Evolutionary conservation across 768 basidiomycete species (phyloP).

Genomic region (Auricularia sp.): DNA sequence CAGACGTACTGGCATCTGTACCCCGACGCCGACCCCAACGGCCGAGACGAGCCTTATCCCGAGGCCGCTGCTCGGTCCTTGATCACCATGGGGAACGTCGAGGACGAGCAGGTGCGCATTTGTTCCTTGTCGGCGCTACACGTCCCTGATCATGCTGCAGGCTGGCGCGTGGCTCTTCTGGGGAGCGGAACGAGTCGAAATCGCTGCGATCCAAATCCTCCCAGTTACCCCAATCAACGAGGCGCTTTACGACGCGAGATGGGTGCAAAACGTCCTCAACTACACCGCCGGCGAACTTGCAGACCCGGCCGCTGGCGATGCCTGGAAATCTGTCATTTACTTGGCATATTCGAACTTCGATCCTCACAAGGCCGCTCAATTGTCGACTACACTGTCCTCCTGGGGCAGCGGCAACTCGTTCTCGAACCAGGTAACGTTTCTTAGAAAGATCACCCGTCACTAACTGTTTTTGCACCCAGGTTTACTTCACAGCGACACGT

Average conservation of each 20-base stretch:
- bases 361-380: slow-evolving; percentile 19
- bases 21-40: slow-evolving; percentile 21
- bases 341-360: slow-evolving; percentile 25
- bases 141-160: background rate
- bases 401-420: slow-evolving; percentile 28
- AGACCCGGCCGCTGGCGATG: slow-evolving; percentile 16
- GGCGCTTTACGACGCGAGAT: slow-evolving; percentile 23
- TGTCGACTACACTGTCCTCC: slow-evolving; percentile 22
- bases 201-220: slow-evolving; percentile 26
- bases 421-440: slow-evolving; percentile 12
- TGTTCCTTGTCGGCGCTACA: background rate
- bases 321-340: slow-evolving; percentile 28
- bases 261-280: slow-evolving; percentile 21
- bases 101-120: slow-evolving; percentile 24
- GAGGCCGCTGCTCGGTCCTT: slow-evolving; percentile 21
- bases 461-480: slow-evolving; percentile 3
- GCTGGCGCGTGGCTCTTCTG: slow-evolving; percentile 19
- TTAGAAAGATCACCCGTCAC: background rate
- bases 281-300: slow-evolving; percentile 22
- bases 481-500: slow-evolving; percentile 27
- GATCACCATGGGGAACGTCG: slow-evolving; percentile 28
- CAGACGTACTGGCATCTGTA: slow-evolving; percentile 30
- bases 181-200: slow-evolving; percentile 21
- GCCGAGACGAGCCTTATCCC: slow-evolving; percentile 27
- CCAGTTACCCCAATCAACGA: slow-evolving; percentile 29